Percentiles rank a stretch among this genome's conserved stretches.
phyloP scores from a whole-genome alignment of 345 rosid species.

The Dimocarpus longan region DNA sequence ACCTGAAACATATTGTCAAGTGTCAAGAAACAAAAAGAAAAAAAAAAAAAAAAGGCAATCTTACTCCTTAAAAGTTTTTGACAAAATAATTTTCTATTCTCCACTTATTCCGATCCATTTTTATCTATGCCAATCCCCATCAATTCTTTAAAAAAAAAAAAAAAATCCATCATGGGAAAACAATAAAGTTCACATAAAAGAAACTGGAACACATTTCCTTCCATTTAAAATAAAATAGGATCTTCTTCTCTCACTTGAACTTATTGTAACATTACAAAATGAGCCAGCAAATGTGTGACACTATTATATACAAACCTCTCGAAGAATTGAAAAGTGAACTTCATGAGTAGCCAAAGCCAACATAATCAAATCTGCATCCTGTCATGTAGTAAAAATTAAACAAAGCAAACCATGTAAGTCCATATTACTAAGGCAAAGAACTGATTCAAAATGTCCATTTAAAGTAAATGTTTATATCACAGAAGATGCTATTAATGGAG shows the following conservation, averaged over 20 bases:
- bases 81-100: neutral
- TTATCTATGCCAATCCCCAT: neutral
- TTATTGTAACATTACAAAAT: slow-evolving; percentile 15
- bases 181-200: neutral
- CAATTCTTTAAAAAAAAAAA: neutral
- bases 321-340: slow-evolving; percentile 88
- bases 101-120: neutral
- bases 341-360: slow-evolving; percentile 96
- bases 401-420: slow-evolving; percentile 20
- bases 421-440: slow-evolving; percentile 12
- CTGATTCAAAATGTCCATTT: neutral
- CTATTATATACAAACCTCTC: slow-evolving; percentile 63
- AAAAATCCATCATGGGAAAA: neutral
- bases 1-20: slow-evolving; percentile 42
- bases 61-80: neutral
- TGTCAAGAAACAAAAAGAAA: neutral
- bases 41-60: neutral
- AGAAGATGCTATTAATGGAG: slow-evolving; percentile 17
- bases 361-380: slow-evolving; percentile 99
- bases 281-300: neutral
- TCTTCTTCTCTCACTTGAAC: slow-evolving; percentile 4
- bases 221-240: slow-evolving; percentile 1
- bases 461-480: slow-evolving; percentile 14
- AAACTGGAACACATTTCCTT: neutral
- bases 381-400: slow-evolving; percentile 28